Conservation (phyloP, 495 filamentous ascomycete species). For the Penicillium cinerascens region DNA sequence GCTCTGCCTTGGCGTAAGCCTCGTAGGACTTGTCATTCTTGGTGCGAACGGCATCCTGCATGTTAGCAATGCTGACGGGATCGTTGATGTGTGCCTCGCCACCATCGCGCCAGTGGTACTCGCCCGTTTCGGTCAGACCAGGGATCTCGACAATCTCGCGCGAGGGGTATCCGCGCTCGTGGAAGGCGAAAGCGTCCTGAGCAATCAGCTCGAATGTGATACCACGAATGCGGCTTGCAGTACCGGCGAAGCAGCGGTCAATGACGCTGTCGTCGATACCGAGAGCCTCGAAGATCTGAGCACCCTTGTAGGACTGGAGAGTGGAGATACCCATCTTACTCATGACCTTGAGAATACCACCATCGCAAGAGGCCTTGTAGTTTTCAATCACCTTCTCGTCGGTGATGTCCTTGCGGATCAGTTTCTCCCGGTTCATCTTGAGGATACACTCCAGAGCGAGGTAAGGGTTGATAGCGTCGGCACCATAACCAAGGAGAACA, state of each 20-base stretch:
- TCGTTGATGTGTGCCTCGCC: constrained; percentile 99
- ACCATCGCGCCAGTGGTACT: constrained; percentile 99
- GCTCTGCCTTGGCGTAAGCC: constrained; percentile 89
- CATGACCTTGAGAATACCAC: constrained; percentile 99
- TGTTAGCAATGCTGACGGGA: constrained; percentile 90
- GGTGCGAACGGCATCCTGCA: constrained; percentile 94
- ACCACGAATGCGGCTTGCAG: constrained; percentile 92
- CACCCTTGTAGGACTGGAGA: constrained; percentile 96
- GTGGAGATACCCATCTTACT: constrained; percentile 99
- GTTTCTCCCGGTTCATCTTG: constrained; percentile 94
- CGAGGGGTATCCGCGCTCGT: constrained; percentile 92
- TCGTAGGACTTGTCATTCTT: constrained; percentile 99
- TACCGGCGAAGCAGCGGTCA: constrained; percentile 94
- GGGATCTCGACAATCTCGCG: constrained; percentile 73
- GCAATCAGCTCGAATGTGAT: constrained; percentile 95
- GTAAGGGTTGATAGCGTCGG: constrained; percentile 95
- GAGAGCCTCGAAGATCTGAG: constrained; percentile 99
- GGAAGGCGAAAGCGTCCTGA: constrained; percentile 93
- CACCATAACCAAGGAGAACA: constrained; percentile 93
- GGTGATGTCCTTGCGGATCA: constrained; percentile 85
- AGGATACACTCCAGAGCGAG: constrained; percentile 96
- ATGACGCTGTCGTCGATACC: constrained; percentile 95
- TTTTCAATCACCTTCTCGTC: constrained; percentile 88
- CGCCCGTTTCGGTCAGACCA: constrained; percentile 89
- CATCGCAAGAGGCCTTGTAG: constrained; percentile 97